Conservation (phyloP, 495 filamentous ascomycete species). For the Halenospora varia region DNA sequence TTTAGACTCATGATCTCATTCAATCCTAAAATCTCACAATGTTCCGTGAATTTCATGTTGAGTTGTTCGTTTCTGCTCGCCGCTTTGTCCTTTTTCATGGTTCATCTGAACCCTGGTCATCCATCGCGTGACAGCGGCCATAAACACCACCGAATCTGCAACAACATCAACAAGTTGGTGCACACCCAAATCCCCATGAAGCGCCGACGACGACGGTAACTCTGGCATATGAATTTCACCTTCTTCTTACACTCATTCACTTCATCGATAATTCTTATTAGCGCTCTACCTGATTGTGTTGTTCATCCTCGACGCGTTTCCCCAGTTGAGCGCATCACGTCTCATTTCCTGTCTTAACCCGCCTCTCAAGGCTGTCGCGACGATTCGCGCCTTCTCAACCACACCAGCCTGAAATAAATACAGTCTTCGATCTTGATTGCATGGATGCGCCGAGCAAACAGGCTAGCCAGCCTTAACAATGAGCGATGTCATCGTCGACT, state of each 20-base stretch:
- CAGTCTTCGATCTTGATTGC: not conserved
- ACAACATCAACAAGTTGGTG: not conserved
- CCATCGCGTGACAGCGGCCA: not conserved
- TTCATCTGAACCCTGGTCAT: no score
- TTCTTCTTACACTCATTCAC: not conserved
- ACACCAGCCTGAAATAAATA: not conserved
- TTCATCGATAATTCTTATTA: not conserved
- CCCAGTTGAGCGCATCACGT: not conserved
- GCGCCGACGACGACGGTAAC: not conserved
- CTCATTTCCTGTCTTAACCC: not conserved
- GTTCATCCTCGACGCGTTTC: not conserved
- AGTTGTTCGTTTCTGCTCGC: no score
- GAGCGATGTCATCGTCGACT: not conserved
- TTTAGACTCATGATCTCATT: no score
- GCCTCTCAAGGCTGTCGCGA: not conserved
- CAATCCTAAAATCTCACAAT: no score
- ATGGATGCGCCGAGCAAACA: not conserved
- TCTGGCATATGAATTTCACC: not conserved
- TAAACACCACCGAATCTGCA: not conserved
- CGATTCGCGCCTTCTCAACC: not conserved
- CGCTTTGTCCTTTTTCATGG: not conserved
- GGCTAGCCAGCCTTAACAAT: not conserved
- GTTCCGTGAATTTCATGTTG: no score
- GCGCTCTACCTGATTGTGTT: not conserved
- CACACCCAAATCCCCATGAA: not conserved